Percentiles rank a stretch among this genome's conserved stretches.
Conservation (phyloP, 768 basidiomycete genomes). For the Strobilomyces dryophilus region DNA sequence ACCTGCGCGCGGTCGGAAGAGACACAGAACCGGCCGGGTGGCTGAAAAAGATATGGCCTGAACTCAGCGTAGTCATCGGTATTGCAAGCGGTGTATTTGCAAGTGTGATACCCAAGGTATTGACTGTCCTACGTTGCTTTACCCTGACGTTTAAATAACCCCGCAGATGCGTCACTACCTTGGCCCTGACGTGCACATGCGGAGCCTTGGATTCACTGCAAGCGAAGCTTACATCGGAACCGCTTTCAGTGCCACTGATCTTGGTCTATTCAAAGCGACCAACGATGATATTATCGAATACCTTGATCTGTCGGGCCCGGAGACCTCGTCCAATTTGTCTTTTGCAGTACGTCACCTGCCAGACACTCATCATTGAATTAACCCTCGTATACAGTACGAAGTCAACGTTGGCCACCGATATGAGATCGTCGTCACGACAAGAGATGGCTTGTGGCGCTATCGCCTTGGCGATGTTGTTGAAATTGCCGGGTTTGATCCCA, state of each 20-base stretch:
- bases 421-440: constrained; percentile 17
- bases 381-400: constrained; percentile 13
- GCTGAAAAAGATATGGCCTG: constrained; percentile 13
- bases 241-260: constrained; percentile 3
- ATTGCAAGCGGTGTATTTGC: constrained; percentile 18
- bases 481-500: constrained; percentile 14
- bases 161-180: constrained; percentile 13
- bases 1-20: constrained; percentile 14
- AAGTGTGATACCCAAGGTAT: constrained; percentile 12
- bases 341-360: constrained; percentile 8
- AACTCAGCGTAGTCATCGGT: constrained; percentile 13
- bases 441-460: constrained; percentile 24
- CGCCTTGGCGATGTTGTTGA: constrained; percentile 21
- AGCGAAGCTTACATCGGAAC: constrained; percentile 17
- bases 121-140: neutral
- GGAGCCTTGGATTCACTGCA: constrained; percentile 13
- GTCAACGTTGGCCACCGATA: constrained; percentile 12
- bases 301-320: constrained; percentile 12
- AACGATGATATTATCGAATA: constrained; percentile 18
- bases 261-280: constrained; percentile 15
- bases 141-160: neutral
- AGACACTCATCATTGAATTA: neutral
- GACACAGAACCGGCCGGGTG: constrained; percentile 11
- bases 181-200: constrained; percentile 12
- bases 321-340: constrained; percentile 9